Percentiles rank a stretch among this genome's conserved stretches.
Evolutionary conservation across 1,139 yeast species (phyloP).

Genomic region (Magnusiomyces starmeri): DNA sequence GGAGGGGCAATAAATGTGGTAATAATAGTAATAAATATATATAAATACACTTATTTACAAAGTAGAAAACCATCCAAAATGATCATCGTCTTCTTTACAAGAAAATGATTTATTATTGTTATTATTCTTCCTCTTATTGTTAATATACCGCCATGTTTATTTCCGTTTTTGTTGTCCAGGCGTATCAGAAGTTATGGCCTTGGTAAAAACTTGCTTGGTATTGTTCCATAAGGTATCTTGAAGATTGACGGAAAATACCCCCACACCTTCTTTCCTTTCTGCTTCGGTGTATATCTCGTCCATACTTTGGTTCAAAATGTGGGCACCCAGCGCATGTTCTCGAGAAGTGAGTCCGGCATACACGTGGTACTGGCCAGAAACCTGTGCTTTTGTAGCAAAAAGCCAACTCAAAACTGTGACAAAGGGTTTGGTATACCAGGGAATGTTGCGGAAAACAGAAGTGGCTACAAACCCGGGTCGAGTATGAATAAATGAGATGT

Average conservation of each 20-base stretch:
- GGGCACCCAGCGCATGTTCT: neutral
- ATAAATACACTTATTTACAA: too few relatives aligned
- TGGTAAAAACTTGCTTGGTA: neutral
- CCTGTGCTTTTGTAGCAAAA: conserved; percentile 2
- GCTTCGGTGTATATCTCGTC: neutral
- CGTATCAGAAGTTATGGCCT: neutral
- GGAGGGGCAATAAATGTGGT: neutral
- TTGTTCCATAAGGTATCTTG: neutral
- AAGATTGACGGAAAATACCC: neutral
- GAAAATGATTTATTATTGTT: neutral
- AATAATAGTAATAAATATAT: neutral
- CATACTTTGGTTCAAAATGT: neutral
- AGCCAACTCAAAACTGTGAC: neutral
- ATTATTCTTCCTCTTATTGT: too few relatives aligned
- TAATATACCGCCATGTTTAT: too few relatives aligned
- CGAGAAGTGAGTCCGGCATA: conserved; percentile 18
- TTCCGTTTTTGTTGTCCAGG: too few relatives aligned
- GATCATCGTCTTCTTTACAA: too few relatives aligned
- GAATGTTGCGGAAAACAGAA: conserved; percentile 11
- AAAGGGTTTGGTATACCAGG: neutral
- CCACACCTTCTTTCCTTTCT: neutral
- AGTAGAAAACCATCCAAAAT: too few relatives aligned
- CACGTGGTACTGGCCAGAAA: conserved; percentile 23
- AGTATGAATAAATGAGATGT: conserved; percentile 26
- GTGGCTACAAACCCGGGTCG: conserved; percentile 30